These are phyloP conservation scores for Raffaelea albimanens DNA, from an alignment of 2,329 filamentous ascomycete species.

Conservation along the genomic window DNA sequence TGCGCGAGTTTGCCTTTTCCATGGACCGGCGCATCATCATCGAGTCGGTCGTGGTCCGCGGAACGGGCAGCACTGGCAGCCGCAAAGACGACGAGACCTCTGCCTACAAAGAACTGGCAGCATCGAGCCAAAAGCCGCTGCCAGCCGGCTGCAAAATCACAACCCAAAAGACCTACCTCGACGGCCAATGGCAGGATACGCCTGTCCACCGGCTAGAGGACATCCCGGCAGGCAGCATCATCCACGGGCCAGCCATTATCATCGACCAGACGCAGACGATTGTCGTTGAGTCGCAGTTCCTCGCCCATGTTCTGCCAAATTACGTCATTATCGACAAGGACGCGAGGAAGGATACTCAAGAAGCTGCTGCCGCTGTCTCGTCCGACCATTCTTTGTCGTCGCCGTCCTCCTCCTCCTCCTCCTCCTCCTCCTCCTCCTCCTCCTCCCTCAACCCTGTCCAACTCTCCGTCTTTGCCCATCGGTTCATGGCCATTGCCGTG, in stretches of 20 bases:
- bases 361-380: neutral
- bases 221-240: conserved; percentile 58
- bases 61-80: neutral
- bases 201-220: conserved; percentile 74
- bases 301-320: conserved; percentile 71
- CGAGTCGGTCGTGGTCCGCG: neutral
- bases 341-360: conserved; percentile 25
- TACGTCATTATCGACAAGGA: conserved; percentile 83
- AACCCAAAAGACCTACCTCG: conserved; percentile 68
- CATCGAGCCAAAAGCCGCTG: conserved; percentile 40
- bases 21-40: neutral
- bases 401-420: conserved; percentile 16
- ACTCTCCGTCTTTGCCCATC: conserved; percentile 69
- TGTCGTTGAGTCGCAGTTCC: conserved; percentile 69
- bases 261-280: conserved; percentile 87
- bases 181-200: conserved; percentile 61
- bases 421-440: conserved; percentile 15
- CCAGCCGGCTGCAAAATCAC: neutral
- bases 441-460: conserved; percentile 62
- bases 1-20: neutral
- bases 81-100: conserved; percentile 57
- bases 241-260: conserved; percentile 74
- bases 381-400: conserved; percentile 21
- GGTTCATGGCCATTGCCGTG: conserved; percentile 80
- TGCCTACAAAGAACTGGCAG: conserved; percentile 48